Evolutionary conservation across 192 early-diverging fungal species (phyloP).

Genomic region (Gryganskiella cystojenkinii): DNA sequence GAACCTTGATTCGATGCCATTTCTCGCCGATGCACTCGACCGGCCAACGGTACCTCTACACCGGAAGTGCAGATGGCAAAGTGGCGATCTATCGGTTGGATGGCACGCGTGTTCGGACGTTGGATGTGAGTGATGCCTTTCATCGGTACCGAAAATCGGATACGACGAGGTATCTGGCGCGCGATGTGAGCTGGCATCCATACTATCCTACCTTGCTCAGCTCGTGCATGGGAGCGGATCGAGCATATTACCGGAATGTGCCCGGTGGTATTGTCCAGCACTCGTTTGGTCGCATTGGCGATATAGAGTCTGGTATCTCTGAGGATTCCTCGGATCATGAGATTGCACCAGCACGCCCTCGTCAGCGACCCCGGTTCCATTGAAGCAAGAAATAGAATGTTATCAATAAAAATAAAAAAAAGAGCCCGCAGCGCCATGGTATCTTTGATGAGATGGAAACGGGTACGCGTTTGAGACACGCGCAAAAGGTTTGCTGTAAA

Average conservation of each 20-base stretch:
- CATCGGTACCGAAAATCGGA: constrained; percentile 5
- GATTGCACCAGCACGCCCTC: too few relatives aligned
- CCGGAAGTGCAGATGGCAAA: constrained; percentile 70
- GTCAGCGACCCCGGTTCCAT: too few relatives aligned
- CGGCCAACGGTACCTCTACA: constrained; percentile 72
- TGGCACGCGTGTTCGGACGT: constrained; percentile 42
- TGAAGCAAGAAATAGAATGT: too few relatives aligned
- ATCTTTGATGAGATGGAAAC: too few relatives aligned
- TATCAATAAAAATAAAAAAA: too few relatives aligned
- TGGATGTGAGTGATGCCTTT: constrained; percentile 33
- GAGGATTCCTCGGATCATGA: too few relatives aligned
- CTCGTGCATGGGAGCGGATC: constrained; percentile 24
- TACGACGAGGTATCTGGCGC: constrained; percentile 16
- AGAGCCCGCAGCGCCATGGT: too few relatives aligned
- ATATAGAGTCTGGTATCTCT: constrained; percentile 6
- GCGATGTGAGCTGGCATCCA: constrained; percentile 70
- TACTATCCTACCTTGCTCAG: constrained; percentile 55
- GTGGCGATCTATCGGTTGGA: constrained; percentile 59
- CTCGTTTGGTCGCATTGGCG: constrained; percentile 2
- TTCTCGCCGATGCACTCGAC: constrained; percentile 68
- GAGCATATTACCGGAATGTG: not conserved
- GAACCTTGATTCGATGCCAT: constrained; percentile 78
- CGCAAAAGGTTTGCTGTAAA: too few relatives aligned
- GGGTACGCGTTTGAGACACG: too few relatives aligned
- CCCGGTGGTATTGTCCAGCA: constrained; percentile 33